These are phyloP conservation scores for Funneliformis geosporum DNA, from an alignment of 192 early-diverging fungal genomes.

Conservation along the genomic window DNA sequence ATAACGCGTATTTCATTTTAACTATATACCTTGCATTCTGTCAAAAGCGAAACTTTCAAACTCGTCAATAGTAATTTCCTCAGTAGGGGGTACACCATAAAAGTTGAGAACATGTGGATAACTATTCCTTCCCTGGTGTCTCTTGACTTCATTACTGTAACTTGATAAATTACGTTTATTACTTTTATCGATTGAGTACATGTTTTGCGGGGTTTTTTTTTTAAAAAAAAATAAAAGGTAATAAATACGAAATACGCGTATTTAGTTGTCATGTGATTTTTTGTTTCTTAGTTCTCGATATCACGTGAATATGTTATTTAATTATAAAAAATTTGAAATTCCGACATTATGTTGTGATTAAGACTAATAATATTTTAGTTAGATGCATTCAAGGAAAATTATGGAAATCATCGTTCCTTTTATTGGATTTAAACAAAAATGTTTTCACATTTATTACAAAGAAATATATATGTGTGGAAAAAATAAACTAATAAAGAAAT, in stretches of 20 bases:
- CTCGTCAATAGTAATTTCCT: constrained; percentile 68
- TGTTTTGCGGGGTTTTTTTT: too few relatives aligned
- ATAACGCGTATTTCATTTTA: not conserved
- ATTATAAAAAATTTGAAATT: too few relatives aligned
- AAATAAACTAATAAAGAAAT: not conserved
- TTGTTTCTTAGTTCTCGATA: too few relatives aligned
- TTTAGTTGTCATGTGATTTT: too few relatives aligned
- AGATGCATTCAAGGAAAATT: too few relatives aligned
- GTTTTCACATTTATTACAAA: not conserved
- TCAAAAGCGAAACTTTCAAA: constrained; percentile 77
- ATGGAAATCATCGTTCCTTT: too few relatives aligned
- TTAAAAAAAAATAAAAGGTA: too few relatives aligned
- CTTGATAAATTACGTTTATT: not conserved
- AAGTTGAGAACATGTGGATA: constrained; percentile 57
- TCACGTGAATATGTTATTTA: too few relatives aligned
- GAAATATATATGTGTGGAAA: not conserved
- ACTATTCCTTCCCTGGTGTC: not conserved
- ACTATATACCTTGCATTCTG: constrained; percentile 59
- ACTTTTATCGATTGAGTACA: not conserved
- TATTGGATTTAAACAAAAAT: too few relatives aligned
- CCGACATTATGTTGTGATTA: too few relatives aligned
- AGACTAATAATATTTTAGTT: too few relatives aligned
- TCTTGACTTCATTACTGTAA: not conserved
- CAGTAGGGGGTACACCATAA: constrained; percentile 61
- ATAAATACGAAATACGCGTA: too few relatives aligned